phyloP scores from a whole-genome alignment of 1,284 basidiomycete genomes.

The Cutaneotrichosporon mucoides region DNA sequence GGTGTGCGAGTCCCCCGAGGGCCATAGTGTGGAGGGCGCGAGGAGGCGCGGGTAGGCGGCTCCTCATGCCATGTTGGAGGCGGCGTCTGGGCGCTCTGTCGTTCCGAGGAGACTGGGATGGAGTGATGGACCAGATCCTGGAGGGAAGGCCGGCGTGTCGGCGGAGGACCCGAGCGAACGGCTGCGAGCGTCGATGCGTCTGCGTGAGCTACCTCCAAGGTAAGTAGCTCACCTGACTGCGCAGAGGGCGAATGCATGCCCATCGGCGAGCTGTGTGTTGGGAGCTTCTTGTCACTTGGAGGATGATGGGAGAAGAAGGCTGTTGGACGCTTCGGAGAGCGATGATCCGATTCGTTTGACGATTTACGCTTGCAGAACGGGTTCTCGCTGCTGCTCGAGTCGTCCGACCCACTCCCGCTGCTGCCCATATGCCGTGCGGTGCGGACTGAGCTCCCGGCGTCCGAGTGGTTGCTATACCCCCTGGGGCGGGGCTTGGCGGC shows the following conservation, averaged over 20 bases:
- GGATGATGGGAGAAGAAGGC: not conserved
- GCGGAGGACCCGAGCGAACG: not conserved
- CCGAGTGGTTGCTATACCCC: not conserved
- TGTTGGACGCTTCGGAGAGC: not conserved
- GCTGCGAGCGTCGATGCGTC: no score
- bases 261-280: no score
- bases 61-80: not conserved
- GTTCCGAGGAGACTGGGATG: conserved; percentile 12
- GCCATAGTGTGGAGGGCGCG: not conserved
- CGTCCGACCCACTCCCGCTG: not conserved
- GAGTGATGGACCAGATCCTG: conserved; percentile 6
- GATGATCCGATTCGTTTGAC: not conserved
- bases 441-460: not conserved
- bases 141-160: not conserved
- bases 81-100: conserved; percentile 9
- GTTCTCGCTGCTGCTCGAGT: conserved; percentile 1
- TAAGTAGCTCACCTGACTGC: not conserved
- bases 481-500: not conserved
- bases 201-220: no score
- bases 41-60: not conserved
- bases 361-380: conserved; percentile 8
- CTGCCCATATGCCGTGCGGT: not conserved
- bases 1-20: conserved; percentile 4
- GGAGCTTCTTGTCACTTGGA: no score
- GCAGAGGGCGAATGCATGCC: not conserved